These are phyloP conservation scores for Saccharomyces mikatae DNA, from an alignment of 805 yeast species.

Conservation along the genomic window DNA sequence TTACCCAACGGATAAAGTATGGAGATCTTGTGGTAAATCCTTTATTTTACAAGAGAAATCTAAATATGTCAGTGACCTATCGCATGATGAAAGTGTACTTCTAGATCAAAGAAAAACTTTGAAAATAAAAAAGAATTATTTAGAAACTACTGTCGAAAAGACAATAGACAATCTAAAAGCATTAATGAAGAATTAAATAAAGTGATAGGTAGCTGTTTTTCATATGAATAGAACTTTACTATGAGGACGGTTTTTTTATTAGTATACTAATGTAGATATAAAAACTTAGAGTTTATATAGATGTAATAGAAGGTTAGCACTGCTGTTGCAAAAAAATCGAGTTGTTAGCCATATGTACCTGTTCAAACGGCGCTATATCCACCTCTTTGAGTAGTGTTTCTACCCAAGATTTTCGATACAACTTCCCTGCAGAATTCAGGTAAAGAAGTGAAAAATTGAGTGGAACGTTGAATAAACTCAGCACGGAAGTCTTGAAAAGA, in stretches of 20 bases:
- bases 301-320: background rate
- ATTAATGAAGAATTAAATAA: conserved; percentile 20
- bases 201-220: background rate
- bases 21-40: conserved; percentile 82
- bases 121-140: conserved; percentile 60
- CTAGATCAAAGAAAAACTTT: conserved; percentile 54
- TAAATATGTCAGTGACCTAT: conserved; percentile 43
- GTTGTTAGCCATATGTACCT: background rate
- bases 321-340: background rate
- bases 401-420: conserved; percentile 55
- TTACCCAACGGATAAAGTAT: conserved; percentile 46
- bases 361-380: conserved; percentile 86
- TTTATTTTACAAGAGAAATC: conserved; percentile 38
- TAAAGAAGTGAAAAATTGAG: conserved; percentile 47
- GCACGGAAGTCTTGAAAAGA: conserved; percentile 61
- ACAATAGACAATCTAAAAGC: conserved; percentile 57
- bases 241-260: background rate
- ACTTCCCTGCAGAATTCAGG: conserved; percentile 67
- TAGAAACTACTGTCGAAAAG: conserved; percentile 69
- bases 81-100: conserved; percentile 44
- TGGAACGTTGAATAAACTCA: conserved; percentile 62
- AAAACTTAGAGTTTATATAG: background rate
- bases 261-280: conserved; percentile 4
- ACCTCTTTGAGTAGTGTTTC: conserved; percentile 48
- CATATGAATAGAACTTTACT: background rate